Evolutionary conservation across 2,329 filamentous ascomycete species (phyloP), one percentile per base, ranked within the genome.

Genomic region (Trichoderma lentiforme): DNA sequence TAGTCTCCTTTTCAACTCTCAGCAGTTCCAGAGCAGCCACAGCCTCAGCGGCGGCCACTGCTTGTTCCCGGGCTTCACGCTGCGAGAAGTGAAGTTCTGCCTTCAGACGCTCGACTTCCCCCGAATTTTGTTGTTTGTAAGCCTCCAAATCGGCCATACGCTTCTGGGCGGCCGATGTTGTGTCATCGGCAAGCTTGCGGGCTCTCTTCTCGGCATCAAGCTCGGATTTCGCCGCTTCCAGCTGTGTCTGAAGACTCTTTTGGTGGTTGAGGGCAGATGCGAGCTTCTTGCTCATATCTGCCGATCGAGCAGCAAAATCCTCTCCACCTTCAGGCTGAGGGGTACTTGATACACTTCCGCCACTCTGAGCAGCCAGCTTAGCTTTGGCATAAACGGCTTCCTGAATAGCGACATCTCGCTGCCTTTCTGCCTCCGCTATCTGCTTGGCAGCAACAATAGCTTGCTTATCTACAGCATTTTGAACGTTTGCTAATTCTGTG

Each of bases 321-420:
- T 87, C 87, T 47, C 89, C 88, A 15, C 81, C 86, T 60, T 90
- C 90, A 3, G 89, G 80, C 77, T 90, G 86, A 71, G 91, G 83
- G 53, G 89, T 87, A 77, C 86, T 86, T 56, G 85, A 85, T 66
- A 90, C 87, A 76, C 91, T 94, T 70, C 90, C 87, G 47, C 88
- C 90, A 4, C 81, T 77, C 74, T 94, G 92, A 8, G 94, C 95
- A 34, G 95, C 95, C 66, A 98, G 85, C 79, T 94, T 98, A 3
- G 97, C 94, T 79, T 97, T 97, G 39, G 95, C 93, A 81, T 98
- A 98, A 0, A 96, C 92, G 1, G 96, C 96, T 83, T 99, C 97
- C 76, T 92, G 93, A 69, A 99, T 91, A n/a, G 96, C 96, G 53
- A 92, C 91, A 81, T 99, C 96, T 65, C 97, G 89, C 83, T 99